Base-by-base conservation (phyloP, 192 early-diverging fungal species). In the Mortierella hygrophila region DNA sequence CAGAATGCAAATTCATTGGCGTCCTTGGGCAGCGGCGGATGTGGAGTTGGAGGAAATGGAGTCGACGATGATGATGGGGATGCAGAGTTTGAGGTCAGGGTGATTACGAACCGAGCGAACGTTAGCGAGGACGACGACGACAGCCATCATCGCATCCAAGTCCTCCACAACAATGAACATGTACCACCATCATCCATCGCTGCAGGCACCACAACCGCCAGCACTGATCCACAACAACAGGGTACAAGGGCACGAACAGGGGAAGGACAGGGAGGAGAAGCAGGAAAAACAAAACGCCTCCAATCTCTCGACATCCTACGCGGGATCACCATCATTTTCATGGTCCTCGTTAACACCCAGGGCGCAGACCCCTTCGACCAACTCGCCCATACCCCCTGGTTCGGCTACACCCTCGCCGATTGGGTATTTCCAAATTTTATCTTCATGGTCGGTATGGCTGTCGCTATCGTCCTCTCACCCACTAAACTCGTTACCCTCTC, bases 371-470 rank as follows among this genome's bases (percentile, higher is more conserved):
- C 83, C 0, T 92, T 82, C 52, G 47, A 49, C 8, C 69, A 82
- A 47, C 77, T 93, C 7, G 72, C 44, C 3, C 90, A 91, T 44
- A 82, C 72, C 2, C 65, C 75, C 2, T 91, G 92, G 92, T 89
- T 92, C 52, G 92, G 92, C 10, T 89, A 85, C 60, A 79, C 74
- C 18, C 63, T 85, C 5, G 82, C 90, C 60, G 91, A 93, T 68
- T 77, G 87, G 55, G 91, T 93, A 8, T 93, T 92, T 88, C 92
- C 92, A 4, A 88, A 83, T 40, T 93, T 93, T 44, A 55, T 93
- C 3, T 93, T 93, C 65, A 90, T 93, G 70, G 87, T 88, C 54
- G 92, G 92, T 37, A 79, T 90, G 35, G 77, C 84, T 23, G 47
- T 87, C n/a, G 74, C 86, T 6, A 82, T 85, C 42, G 78, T 85